Conservation (phyloP, 2,329 filamentous ascomycete genomes). For the Calonectria crousiana region DNA sequence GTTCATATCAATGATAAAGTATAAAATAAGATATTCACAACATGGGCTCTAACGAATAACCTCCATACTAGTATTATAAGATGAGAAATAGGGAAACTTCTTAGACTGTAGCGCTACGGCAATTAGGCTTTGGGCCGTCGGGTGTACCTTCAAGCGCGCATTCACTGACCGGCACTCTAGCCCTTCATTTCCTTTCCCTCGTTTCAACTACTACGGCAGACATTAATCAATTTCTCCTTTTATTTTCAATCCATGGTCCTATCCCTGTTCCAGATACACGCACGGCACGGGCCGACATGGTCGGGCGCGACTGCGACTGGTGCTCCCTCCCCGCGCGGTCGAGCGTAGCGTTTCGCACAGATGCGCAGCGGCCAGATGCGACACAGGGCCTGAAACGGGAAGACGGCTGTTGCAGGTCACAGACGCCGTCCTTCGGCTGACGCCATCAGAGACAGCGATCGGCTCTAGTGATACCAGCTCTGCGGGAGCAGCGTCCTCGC, state of each 20-base stretch:
- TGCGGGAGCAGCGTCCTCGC: slow-evolving; percentile 61
- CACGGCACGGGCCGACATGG: slow-evolving; percentile 49
- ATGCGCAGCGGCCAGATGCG: slow-evolving; percentile 56
- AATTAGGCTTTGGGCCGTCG: background rate
- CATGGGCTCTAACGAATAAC: background rate
- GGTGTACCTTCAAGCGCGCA: too few species aligned
- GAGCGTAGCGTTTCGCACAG: slow-evolving; percentile 58
- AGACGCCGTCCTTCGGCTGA: slow-evolving; percentile 65
- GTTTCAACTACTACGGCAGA: too few species aligned
- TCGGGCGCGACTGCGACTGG: slow-evolving; percentile 55
- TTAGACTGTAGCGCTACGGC: background rate
- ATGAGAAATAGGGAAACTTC: background rate
- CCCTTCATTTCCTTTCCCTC: background rate
- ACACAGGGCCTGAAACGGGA: slow-evolving; percentile 59
- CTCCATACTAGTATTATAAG: background rate
- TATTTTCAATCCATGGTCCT: slow-evolving; percentile 48
- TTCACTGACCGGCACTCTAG: background rate
- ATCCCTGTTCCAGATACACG: slow-evolving; percentile 59
- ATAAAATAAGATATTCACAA: background rate
- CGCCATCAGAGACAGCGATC: slow-evolving; percentile 65
- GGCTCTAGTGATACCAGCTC: slow-evolving; percentile 64
- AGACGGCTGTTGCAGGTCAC: slow-evolving; percentile 64
- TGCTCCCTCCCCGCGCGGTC: slow-evolving; percentile 50
- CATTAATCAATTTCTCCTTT: slow-evolving; percentile 49
- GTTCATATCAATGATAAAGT: background rate